Evolutionary conservation across 768 basidiomycete genomes (phyloP), one percentile per base, ranked within the genome.

Genomic region (Lactarius sanguifluus): DNA sequence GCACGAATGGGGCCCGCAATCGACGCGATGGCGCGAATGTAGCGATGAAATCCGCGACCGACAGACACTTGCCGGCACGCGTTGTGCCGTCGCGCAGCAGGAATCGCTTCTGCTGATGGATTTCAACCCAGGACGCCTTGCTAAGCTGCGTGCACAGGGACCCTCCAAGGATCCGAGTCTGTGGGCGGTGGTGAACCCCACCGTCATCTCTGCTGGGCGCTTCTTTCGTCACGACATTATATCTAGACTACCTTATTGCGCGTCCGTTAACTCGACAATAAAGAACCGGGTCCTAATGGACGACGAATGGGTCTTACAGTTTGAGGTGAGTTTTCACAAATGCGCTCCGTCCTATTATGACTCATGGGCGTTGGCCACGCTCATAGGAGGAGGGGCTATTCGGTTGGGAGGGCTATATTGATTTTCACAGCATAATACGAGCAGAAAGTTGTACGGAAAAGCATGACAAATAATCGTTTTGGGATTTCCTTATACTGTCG

Each of bases 401-500:
- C 20, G 66, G 66, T 20, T 67, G 66, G 66, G 66, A 67, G 43
- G 66, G 66, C 3, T 60, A 59, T 36, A 67, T 67, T 23, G 66
- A 67, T 41, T 67, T 64, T 30, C 58, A 67, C 54, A 60, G 66
- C 58, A 18, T 67, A n/a, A 94, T 32, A 97, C 96, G 3, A 96
- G 94, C 8, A 94, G 96, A 69, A 94, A 94, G 72, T 94, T 95
- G 36, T 83, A 52, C 50, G 98, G 50, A 91, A 94, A 75, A 94
- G 94, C 74, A 81, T 98, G 30, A 97, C 97, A 70, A 95, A 96
- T 75, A 94, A 97, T 78, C 95, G 96, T 71, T 41, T 60, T 45
- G 1, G 47, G n/a, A 13, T 50, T 50, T 47, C 47, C 23, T 50
- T n/a, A 50, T 15, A 13, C 23, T 18, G 12, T 25, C 5, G 47